Conservation (phyloP, 176 grass and related monocot genomes). For the Oryza officinalis region DNA sequence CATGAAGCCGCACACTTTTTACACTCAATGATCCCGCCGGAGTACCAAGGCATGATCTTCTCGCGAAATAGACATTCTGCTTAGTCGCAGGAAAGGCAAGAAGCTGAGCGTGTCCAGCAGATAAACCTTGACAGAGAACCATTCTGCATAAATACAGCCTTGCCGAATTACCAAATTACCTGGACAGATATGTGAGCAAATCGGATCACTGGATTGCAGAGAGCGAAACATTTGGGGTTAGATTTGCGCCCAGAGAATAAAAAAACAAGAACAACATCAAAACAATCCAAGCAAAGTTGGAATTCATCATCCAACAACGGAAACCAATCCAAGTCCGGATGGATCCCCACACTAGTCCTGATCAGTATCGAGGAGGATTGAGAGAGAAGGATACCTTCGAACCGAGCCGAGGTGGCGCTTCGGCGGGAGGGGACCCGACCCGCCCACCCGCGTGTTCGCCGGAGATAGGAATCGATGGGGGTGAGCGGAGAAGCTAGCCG, state of each 20-base stretch:
- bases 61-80: constrained; percentile 3
- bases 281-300: neutral
- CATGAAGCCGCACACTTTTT: neutral
- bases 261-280: neutral
- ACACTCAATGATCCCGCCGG: constrained; percentile 23
- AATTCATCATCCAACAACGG: neutral
- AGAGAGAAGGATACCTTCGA: neutral
- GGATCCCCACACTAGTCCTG: neutral
- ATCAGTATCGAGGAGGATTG: neutral
- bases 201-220: neutral
- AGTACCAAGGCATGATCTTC: constrained; percentile 12
- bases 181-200: constrained; percentile 14
- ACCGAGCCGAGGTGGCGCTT: neutral
- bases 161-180: constrained; percentile 1
- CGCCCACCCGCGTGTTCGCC: neutral
- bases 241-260: neutral
- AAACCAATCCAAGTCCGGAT: neutral
- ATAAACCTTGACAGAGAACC: constrained; percentile 37
- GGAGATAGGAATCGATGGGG: neutral
- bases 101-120: constrained; percentile 40
- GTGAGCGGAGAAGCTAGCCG: neutral
- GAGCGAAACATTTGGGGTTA: neutral
- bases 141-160: constrained; percentile 33
- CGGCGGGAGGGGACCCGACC: neutral
- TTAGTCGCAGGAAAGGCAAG: constrained; percentile 47